These are phyloP conservation scores for Agrocybe chaxingu DNA, from an alignment of 768 basidiomycete species.

Conservation along the genomic window DNA sequence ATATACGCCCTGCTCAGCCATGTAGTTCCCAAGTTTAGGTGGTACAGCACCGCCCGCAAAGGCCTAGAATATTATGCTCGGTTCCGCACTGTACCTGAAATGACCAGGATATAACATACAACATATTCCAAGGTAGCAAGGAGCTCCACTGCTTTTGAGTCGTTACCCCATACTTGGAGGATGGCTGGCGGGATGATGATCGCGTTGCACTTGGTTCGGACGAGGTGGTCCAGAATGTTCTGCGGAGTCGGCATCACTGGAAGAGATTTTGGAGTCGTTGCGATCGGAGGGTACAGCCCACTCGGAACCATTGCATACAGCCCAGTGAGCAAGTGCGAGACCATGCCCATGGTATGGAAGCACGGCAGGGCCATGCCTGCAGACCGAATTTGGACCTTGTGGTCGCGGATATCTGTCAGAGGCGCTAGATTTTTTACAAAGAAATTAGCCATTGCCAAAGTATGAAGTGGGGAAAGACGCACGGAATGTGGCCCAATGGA, in stretches of 20 bases:
- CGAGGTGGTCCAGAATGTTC: constrained; percentile 27
- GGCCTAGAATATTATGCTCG: constrained; percentile 10
- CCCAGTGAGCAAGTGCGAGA: constrained; percentile 21
- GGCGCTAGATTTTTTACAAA: constrained; percentile 5
- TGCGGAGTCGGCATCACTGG: constrained; percentile 26
- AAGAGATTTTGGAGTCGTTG: constrained; percentile 7
- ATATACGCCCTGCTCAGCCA: constrained; percentile 26
- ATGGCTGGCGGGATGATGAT: constrained; percentile 34
- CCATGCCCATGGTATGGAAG: constrained; percentile 28
- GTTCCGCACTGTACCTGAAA: not conserved
- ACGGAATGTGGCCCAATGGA: constrained; percentile 35
- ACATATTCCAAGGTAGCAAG: constrained; percentile 23
- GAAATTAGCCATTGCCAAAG: not conserved
- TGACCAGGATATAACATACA: constrained; percentile 17
- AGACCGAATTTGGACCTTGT: constrained; percentile 26
- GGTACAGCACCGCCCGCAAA: constrained; percentile 30
- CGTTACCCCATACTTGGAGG: constrained; percentile 28
- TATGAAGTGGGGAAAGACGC: constrained; percentile 9
- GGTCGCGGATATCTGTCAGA: constrained; percentile 15
- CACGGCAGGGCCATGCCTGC: constrained; percentile 27
- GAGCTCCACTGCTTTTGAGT: constrained; percentile 18
- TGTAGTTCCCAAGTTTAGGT: constrained; percentile 24
- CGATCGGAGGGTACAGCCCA: constrained; percentile 26
- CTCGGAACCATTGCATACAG: constrained; percentile 17
- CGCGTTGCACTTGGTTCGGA: constrained; percentile 19